A percentile compares a stretch with the other conserved stretches of the same genome.
Evolutionary conservation across 129 eudicot genomes (phyloP).

Genomic region (Flaveria ramosissima): DNA sequence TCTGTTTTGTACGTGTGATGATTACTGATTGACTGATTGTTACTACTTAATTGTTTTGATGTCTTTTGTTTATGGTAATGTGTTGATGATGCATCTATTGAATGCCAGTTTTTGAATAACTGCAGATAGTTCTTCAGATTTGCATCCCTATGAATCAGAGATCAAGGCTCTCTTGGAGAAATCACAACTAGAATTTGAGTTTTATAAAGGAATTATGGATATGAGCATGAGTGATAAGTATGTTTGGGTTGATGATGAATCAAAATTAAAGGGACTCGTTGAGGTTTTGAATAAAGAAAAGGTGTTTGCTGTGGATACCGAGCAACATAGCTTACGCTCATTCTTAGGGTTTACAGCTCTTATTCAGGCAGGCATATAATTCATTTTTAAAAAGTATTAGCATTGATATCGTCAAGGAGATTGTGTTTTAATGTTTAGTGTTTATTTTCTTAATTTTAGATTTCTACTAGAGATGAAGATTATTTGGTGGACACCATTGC

Average conservation of each 20-base stretch:
- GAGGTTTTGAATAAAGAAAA: slow-evolving; percentile 64
- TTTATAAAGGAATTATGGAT: slow-evolving; percentile 29
- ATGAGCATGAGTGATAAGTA: slow-evolving; percentile 44
- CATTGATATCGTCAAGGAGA: slow-evolving; percentile 1
- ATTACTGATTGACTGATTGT: background rate
- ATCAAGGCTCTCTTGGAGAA: slow-evolving; percentile 53
- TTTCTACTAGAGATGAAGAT: slow-evolving; percentile 71
- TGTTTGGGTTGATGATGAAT: slow-evolving; percentile 74
- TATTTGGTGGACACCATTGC: slow-evolving; percentile 82
- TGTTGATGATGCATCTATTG: slow-evolving; percentile 16
- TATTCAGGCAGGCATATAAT: slow-evolving; percentile 54
- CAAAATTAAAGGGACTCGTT: slow-evolving; percentile 58
- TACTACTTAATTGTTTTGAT: background rate
- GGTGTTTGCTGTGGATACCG: slow-evolving; percentile 87
- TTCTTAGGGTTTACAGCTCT: slow-evolving; percentile 93
- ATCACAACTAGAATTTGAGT: slow-evolving; percentile 37
- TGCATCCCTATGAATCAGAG: slow-evolving; percentile 72
- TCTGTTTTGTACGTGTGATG: background rate
- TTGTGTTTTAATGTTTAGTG: slow-evolving; percentile 5
- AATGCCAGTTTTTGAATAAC: slow-evolving; percentile 16
- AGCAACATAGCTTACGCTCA: slow-evolving; percentile 84
- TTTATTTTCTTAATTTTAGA: slow-evolving; percentile 43
- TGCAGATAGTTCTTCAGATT: slow-evolving; percentile 42
- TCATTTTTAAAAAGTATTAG: background rate
- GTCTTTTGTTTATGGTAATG: background rate